Conservation (phyloP, 2,329 filamentous ascomycete species). For the Paecilomyces sp. region DNA sequence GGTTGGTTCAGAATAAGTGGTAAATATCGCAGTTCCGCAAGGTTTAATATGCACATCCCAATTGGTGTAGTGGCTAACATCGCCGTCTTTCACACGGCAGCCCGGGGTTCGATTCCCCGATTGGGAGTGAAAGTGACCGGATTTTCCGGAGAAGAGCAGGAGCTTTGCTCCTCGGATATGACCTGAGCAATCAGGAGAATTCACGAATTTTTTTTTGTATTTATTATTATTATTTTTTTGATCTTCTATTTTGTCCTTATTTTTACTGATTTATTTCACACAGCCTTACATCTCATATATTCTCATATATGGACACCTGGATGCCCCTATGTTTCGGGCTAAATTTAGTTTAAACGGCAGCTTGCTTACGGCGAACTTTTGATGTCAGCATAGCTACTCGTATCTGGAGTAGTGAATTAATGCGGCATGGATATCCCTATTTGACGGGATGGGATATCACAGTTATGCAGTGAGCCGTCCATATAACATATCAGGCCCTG, state of each 20-base stretch:
- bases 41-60: not conserved
- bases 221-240: not conserved
- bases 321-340: no score
- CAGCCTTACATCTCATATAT: no score
- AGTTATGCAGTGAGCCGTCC: not conserved
- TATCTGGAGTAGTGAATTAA: not conserved
- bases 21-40: not conserved
- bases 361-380: no score
- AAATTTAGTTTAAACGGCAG: no score
- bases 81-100: slow-evolving; percentile 19
- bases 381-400: no score
- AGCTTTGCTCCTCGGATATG: no score
- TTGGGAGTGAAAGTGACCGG: slow-evolving; percentile 7
- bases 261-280: no score
- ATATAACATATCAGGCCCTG: not conserved
- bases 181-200: no score
- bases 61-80: slow-evolving; percentile 16
- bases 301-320: no score
- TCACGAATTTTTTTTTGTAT: not conserved
- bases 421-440: not conserved
- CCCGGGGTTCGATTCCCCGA: slow-evolving; percentile 19
- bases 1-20: not conserved
- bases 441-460: not conserved
- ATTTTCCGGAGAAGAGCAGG: no score
- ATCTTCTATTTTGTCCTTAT: no score